Conservation (phyloP, 2,329 filamentous ascomycete species). For the Incumbomyces lentus region DNA sequence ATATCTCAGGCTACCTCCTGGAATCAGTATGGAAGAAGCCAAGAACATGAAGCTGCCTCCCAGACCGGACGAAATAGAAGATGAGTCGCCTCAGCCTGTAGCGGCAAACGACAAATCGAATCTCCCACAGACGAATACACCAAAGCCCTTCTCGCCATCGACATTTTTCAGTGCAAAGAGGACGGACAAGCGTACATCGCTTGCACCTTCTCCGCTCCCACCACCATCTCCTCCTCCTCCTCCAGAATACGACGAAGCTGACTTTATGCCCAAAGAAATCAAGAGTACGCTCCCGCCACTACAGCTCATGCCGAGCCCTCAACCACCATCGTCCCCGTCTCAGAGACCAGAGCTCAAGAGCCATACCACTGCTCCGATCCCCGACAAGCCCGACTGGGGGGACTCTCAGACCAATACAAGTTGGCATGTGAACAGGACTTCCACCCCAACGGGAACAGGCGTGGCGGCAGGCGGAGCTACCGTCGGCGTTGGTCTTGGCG, state of each 20-base stretch:
- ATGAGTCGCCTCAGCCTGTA: not conserved
- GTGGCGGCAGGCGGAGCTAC: constrained; percentile 20
- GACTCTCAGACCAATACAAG: constrained; percentile 13
- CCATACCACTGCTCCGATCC: constrained; percentile 18
- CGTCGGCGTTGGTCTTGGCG: constrained; percentile 7
- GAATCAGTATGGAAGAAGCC: constrained; percentile 15
- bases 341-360: constrained; percentile 15
- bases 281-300: constrained; percentile 19
- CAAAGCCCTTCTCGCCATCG: constrained; percentile 5
- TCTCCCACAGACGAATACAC: constrained; percentile 4
- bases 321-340: constrained; percentile 9
- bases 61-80: constrained; percentile 20
- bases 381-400: constrained; percentile 25
- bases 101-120: not conserved
- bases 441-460: not conserved
- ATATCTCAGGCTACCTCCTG: constrained; percentile 17
- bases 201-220: constrained; percentile 1
- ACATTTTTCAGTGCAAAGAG: not conserved
- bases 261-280: constrained; percentile 14
- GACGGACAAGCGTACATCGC: constrained; percentile 2
- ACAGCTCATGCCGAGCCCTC: constrained; percentile 9
- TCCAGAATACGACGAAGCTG: not conserved
- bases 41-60: constrained; percentile 19
- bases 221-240: not conserved
- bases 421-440: constrained; percentile 8